phyloP scores from a whole-genome alignment of 768 basidiomycete species.

The Hortiboletus campestris region DNA sequence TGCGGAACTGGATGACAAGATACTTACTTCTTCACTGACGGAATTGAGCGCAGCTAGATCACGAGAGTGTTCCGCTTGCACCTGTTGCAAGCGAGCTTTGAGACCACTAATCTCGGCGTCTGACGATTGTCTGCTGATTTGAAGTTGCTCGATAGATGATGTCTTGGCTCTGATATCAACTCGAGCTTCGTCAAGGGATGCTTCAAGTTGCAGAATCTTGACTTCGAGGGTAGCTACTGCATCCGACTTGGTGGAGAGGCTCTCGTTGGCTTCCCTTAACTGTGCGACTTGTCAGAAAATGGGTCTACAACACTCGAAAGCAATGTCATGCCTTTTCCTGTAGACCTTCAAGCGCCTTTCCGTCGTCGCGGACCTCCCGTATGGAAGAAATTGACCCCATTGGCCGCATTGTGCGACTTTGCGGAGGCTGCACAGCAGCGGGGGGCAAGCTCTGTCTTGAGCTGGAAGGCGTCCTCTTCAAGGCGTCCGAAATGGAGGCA shows the following conservation, averaged over 20 bases:
- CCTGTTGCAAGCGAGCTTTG: slow-evolving; percentile 39
- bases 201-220: slow-evolving; percentile 48
- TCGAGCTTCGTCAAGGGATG: slow-evolving; percentile 45
- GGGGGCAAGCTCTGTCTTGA: slow-evolving; percentile 42
- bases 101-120: slow-evolving; percentile 48
- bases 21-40: slow-evolving; percentile 51
- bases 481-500: slow-evolving; percentile 64
- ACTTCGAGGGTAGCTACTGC: slow-evolving; percentile 51
- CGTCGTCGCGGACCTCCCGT: slow-evolving; percentile 63
- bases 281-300: slow-evolving; percentile 26
- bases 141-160: slow-evolving; percentile 43
- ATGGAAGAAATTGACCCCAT: slow-evolving; percentile 72
- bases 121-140: slow-evolving; percentile 46
- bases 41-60: slow-evolving; percentile 36
- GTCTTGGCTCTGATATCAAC: slow-evolving; percentile 50
- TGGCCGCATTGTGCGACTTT: slow-evolving; percentile 45
- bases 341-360: slow-evolving; percentile 54
- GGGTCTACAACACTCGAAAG: not conserved
- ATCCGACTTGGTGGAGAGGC: slow-evolving; percentile 51
- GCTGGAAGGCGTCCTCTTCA: slow-evolving; percentile 47
- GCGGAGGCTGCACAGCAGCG: slow-evolving; percentile 20
- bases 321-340: slow-evolving; percentile 51
- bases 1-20: not conserved
- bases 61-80: slow-evolving; percentile 30
- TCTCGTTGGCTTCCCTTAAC: slow-evolving; percentile 60